Conservation (phyloP, 225 moss, liverwort and hornwort genomes). For the Bryoerythrophyllum caledonicum region DNA sequence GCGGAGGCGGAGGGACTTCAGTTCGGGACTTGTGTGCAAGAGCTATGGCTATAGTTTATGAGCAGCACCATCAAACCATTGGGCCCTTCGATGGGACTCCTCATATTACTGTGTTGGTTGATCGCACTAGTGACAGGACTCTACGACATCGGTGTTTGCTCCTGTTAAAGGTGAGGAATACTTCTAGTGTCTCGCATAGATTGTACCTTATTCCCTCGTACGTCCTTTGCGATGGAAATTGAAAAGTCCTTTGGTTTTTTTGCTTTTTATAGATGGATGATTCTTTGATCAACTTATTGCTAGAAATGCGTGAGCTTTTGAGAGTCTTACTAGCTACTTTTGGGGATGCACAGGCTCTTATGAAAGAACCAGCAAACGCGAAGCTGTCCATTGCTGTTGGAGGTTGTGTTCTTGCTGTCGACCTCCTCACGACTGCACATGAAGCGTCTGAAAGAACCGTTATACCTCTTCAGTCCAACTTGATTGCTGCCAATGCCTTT, state of each 20-base stretch:
- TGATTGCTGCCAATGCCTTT: conserved; percentile 83
- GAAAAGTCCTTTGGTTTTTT: not conserved
- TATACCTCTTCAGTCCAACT: conserved; percentile 81
- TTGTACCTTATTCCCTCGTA: not conserved
- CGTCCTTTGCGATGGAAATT: not conserved
- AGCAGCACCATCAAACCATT: conserved; percentile 76
- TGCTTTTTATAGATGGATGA: not conserved
- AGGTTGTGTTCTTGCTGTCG: conserved; percentile 80
- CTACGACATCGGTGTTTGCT: conserved; percentile 75
- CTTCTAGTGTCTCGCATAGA: not conserved
- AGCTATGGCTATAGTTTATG: conserved; percentile 88
- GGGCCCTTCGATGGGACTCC: conserved; percentile 87
- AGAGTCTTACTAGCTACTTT: not conserved
- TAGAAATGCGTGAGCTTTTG: not conserved
- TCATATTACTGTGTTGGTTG: conserved; percentile 79
- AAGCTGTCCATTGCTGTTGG: conserved; percentile 82
- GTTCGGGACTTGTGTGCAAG: conserved; percentile 87
- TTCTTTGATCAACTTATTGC: not conserved
- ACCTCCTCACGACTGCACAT: conserved; percentile 84
- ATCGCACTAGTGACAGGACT: conserved; percentile 82
- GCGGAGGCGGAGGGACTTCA: conserved; percentile 78
- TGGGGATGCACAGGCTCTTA: conserved; percentile 63
- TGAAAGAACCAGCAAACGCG: conserved; percentile 68
- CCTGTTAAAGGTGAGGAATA: conserved; percentile 62
- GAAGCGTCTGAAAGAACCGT: conserved; percentile 90